Percentiles rank a stretch among this genome's conserved stretches.
These are phyloP conservation scores for Ceratopteris richardii DNA, from an alignment of 75 land plant genomes.

Conservation along the genomic window DNA sequence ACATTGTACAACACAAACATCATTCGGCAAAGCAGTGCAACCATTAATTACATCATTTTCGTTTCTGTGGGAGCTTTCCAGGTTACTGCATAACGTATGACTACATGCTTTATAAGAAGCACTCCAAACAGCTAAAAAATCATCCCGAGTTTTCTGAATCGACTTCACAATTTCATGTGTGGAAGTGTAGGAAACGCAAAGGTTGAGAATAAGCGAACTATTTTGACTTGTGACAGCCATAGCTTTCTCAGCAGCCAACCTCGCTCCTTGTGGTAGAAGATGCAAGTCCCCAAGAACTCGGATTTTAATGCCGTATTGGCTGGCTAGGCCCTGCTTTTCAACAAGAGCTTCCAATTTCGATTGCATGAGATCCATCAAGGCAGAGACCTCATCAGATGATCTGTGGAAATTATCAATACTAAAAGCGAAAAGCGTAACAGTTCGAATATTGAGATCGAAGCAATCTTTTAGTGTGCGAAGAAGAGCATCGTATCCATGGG, in stretches of 20 bases:
- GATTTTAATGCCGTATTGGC: conserved; percentile 34
- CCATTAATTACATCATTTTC: too few relatives aligned
- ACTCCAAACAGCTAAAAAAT: background rate
- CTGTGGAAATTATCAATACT: conserved; percentile 67
- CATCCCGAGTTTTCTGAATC: conserved; percentile 12
- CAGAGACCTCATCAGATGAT: conserved; percentile 38
- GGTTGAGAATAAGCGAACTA: conserved; percentile 23
- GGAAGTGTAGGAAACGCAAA: conserved; percentile 61
- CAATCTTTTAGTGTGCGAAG: conserved; percentile 37
- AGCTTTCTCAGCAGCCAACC: conserved; percentile 39
- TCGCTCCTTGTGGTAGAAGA: conserved; percentile 31
- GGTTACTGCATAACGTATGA: too few relatives aligned
- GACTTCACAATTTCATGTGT: conserved; percentile 56
- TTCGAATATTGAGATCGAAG: conserved; percentile 43
- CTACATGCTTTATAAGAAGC: background rate
- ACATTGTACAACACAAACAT: background rate
- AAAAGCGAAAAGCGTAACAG: conserved; percentile 57
- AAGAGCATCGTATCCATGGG: conserved; percentile 35
- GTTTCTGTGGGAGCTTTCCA: too few relatives aligned
- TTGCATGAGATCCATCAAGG: conserved; percentile 45
- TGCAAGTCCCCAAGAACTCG: conserved; percentile 45
- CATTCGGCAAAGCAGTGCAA: background rate
- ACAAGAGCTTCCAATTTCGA: conserved; percentile 44
- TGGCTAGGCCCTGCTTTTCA: conserved; percentile 25
- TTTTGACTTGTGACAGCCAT: conserved; percentile 42